Percentiles rank a stretch among this genome's conserved stretches.
phyloP scores from a whole-genome alignment of 805 yeast species.

The Saturnispora dispora region DNA sequence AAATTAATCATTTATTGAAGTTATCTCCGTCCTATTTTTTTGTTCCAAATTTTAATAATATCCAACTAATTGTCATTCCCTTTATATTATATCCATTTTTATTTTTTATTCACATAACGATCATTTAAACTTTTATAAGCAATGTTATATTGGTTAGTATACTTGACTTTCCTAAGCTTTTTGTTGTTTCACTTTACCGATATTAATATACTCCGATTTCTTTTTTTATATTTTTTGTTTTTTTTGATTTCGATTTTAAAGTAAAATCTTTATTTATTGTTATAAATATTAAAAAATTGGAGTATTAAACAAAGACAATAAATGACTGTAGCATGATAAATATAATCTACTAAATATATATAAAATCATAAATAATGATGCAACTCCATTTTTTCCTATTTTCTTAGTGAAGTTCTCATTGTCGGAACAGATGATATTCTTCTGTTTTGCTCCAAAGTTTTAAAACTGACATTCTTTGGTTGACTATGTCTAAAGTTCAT shows the following conservation, averaged over 20 bases:
- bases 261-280: background rate
- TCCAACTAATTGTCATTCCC: constrained; percentile 8
- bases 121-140: background rate
- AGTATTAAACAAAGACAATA: background rate
- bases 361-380: background rate
- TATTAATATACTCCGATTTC: background rate
- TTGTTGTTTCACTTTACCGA: background rate
- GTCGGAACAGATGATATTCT: constrained; percentile 8
- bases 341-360: background rate
- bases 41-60: background rate
- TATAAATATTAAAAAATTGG: background rate
- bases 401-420: constrained; percentile 10
- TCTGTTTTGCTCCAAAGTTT: background rate
- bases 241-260: background rate
- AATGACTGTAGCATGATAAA: background rate
- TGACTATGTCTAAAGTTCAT: constrained; percentile 23
- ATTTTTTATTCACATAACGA: background rate
- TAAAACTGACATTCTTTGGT: constrained; percentile 14
- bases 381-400: background rate
- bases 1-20: background rate
- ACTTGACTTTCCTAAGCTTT: background rate
- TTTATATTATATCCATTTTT: background rate
- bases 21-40: background rate
- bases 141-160: background rate
- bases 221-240: too few relatives aligned